Evolutionary conservation across 148 eudicot species (phyloP).

Genomic region (Vaccinium corymbosum): DNA sequence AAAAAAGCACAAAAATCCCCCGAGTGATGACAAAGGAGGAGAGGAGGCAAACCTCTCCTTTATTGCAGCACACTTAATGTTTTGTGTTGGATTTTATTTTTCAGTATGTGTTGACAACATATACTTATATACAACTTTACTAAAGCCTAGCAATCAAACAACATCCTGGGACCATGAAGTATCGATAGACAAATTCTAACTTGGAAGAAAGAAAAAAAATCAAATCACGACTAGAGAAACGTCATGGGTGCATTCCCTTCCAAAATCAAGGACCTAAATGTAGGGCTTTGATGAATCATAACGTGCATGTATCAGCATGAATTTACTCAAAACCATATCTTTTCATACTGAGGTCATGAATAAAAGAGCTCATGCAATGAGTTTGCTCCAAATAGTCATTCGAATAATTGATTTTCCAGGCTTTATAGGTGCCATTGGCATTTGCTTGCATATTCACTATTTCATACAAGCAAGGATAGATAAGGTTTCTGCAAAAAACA

Average conservation of each 20-base stretch:
- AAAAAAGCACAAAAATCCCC: background rate
- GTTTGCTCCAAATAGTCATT: background rate
- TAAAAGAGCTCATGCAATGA: background rate
- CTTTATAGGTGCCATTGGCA: background rate
- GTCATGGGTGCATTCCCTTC: background rate
- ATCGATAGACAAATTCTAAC: background rate
- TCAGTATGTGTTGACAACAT: background rate
- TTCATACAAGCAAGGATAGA: background rate
- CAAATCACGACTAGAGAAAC: background rate
- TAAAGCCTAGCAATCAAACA: background rate
- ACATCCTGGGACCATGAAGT: background rate
- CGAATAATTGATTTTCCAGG: background rate
- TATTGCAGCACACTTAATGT: background rate
- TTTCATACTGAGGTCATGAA: background rate
- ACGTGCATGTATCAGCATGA: background rate
- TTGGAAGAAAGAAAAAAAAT: too few species aligned
- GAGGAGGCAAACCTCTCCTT: background rate
- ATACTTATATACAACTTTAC: background rate
- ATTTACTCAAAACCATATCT: conserved; percentile 6
- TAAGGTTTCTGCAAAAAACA: background rate
- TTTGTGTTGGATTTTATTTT: background rate
- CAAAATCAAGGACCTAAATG: conserved; percentile 4
- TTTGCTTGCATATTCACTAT: background rate
- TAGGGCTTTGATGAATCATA: conserved; percentile 1
- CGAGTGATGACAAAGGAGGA: background rate